Conservation (phyloP, 768 basidiomycete genomes). For the Daedaleopsis nitida region DNA sequence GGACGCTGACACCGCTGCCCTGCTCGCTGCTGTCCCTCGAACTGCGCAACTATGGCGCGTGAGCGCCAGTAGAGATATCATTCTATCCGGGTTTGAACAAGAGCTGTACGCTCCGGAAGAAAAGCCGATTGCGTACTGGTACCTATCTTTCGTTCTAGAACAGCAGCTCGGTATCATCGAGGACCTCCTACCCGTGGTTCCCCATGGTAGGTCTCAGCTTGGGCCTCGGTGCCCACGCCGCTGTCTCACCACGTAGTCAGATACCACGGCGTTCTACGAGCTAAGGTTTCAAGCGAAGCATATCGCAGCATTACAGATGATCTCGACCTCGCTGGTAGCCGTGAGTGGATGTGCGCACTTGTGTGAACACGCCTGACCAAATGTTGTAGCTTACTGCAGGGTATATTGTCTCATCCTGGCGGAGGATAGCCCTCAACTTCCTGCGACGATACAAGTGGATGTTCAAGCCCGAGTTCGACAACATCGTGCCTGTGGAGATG, state of each 20-base stretch:
- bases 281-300: slow-evolving; percentile 51
- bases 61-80: slow-evolving; percentile 61
- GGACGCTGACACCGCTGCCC: slow-evolving; percentile 14
- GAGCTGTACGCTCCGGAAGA: slow-evolving; percentile 73
- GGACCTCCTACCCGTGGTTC: slow-evolving; percentile 37
- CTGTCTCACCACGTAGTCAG: slow-evolving; percentile 28
- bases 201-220: neutral
- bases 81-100: slow-evolving; percentile 76
- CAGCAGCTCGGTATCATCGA: slow-evolving; percentile 58
- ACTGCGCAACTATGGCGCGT: slow-evolving; percentile 62
- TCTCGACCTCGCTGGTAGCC: slow-evolving; percentile 43
- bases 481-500: slow-evolving; percentile 48
- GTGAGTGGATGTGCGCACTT: slow-evolving; percentile 44
- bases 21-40: slow-evolving; percentile 38
- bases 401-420: slow-evolving; percentile 48
- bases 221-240: neutral
- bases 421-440: slow-evolving; percentile 58
- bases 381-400: slow-evolving; percentile 48
- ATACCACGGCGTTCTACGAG: slow-evolving; percentile 44
- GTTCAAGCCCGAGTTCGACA: slow-evolving; percentile 59
- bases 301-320: slow-evolving; percentile 57
- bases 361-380: neutral
- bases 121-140: slow-evolving; percentile 77
- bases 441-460: slow-evolving; percentile 80
- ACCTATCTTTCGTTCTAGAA: slow-evolving; percentile 57